A percentile compares a stretch with the other conserved stretches of the same genome.
phyloP scores from a whole-genome alignment of 495 filamentous ascomycete species.

The Lasiosphaeriaceae sp. region DNA sequence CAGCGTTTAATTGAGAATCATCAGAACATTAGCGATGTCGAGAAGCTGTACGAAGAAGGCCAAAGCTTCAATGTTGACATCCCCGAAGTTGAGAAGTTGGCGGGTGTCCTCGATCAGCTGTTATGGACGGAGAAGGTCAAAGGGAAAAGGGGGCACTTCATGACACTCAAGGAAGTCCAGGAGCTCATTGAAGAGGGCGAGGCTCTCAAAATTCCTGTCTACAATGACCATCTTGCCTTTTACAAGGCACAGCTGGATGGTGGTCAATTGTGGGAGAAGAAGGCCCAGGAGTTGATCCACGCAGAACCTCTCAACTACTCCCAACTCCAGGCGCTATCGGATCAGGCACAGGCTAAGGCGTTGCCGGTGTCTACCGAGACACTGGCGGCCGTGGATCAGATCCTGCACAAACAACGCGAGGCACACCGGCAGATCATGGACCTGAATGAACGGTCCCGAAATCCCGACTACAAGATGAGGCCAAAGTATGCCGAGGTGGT shows the following conservation, averaged over 20 bases:
- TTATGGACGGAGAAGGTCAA: conserved; percentile 82
- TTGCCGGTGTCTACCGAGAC: conserved; percentile 83
- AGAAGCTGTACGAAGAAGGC: not conserved
- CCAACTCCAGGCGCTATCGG: conserved; percentile 86
- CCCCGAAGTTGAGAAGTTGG: conserved; percentile 82
- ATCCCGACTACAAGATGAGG: conserved; percentile 69
- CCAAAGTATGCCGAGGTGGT: conserved; percentile 89
- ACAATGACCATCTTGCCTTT: conserved; percentile 70
- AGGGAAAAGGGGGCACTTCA: conserved; percentile 53
- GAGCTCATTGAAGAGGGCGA: conserved; percentile 72
- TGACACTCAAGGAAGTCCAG: conserved; percentile 71
- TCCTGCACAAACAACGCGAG: conserved; percentile 93
- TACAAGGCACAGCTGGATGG: conserved; percentile 70
- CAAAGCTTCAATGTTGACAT: conserved; percentile 84
- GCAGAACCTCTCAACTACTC: conserved; percentile 88
- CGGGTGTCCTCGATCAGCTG: conserved; percentile 74
- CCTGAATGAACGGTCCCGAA: conserved; percentile 71
- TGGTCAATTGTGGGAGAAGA: conserved; percentile 86
- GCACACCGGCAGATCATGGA: conserved; percentile 81
- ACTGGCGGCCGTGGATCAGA: conserved; percentile 78
- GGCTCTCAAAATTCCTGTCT: conserved; percentile 69
- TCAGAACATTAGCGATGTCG: conserved; percentile 6
- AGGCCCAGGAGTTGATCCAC: conserved; percentile 88
- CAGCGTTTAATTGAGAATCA: conserved; percentile 43
- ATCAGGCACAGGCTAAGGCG: conserved; percentile 63